Evolutionary conservation across 1,139 yeast species (phyloP), one percentile per base, ranked within the genome.

Genomic region (Pichia sp.): DNA sequence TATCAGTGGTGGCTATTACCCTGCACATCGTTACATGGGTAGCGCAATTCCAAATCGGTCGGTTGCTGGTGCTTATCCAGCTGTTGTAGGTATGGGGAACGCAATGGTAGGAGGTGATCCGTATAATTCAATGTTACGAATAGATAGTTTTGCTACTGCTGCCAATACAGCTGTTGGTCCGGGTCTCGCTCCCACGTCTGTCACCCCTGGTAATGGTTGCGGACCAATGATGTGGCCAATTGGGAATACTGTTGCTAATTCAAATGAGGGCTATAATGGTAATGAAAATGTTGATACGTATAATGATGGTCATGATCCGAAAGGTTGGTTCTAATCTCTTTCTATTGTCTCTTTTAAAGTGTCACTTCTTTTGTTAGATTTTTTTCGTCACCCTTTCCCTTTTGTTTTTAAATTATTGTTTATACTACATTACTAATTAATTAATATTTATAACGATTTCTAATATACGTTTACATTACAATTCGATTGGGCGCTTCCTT

Each of bases 241-340:
- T 36, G 40, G 17, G 7, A 42, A 17, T n/a, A 42, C 45, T 27
- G 45, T 20, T 42, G 45, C 27, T 16, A 42, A 42, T n/a, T 6
- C 45, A 6, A 17, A n/a, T 12, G 17, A 31, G 33, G 16, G 20
- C 40, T 12, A 30, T 24, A 27, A 8, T 29, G 38, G 38, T 31
- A 16, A 9, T 33, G 49, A 46, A 16, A 31, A 46, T 33, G 49
- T 46, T 46, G 49, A 46, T 14, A 24, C 38, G 14, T 46, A 46
- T 14, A 31, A 31, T 31, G 49, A 31, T 12, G 24, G 24, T 2
- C 9, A 46, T 4, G 49, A 31, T 8, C 31, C 14, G 6, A 33
- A 46, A n/a, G 10, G 29, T 29, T 46, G n/a, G 27, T 36, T 36
- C n/a, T 14, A 12, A 12, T 36, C 40, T 36, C 40, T 36, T 36